A percentile compares a stretch with the other conserved stretches of the same genome.
These are phyloP conservation scores for Diaporthe velutina DNA, from an alignment of 2,329 filamentous ascomycete genomes.

Conservation along the genomic window DNA sequence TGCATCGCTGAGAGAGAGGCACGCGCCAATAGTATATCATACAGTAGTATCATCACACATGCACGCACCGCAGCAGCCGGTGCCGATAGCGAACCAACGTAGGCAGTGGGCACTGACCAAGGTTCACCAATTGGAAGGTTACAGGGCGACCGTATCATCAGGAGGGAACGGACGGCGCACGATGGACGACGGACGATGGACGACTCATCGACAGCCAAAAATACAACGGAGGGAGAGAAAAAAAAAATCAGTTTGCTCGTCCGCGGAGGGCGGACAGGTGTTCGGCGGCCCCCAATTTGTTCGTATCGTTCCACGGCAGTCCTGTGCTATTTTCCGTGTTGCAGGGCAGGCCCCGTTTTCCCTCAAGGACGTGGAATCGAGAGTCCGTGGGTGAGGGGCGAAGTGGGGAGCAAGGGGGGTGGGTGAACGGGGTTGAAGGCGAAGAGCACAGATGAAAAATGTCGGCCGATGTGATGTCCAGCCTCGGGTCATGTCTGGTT, in stretches of 20 bases:
- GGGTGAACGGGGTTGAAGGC: not conserved
- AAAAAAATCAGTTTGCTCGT: not conserved
- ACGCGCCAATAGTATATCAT: slow-evolving; percentile 2
- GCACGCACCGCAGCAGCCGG: not conserved
- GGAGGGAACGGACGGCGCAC: not conserved
- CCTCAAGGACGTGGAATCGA: not conserved
- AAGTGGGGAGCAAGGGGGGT: not conserved
- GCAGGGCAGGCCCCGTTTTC: slow-evolving; percentile 16
- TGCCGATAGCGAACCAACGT: not conserved
- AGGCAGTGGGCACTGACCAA: not conserved
- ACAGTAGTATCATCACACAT: slow-evolving; percentile 14
- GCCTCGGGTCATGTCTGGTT: not conserved
- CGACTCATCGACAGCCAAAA: slow-evolving; percentile 28
- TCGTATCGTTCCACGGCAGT: slow-evolving; percentile 13
- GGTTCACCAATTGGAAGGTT: not conserved
- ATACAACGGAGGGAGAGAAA: slow-evolving; percentile 5
- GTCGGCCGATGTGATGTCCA: slow-evolving; percentile 9
- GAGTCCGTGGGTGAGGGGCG: slow-evolving; percentile 26
- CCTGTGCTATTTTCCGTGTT: slow-evolving; percentile 15
- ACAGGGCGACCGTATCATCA: not conserved
- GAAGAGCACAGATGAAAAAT: slow-evolving; percentile 5
- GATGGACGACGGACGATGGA: not conserved
- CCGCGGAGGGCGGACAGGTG: not conserved
- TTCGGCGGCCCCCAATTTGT: slow-evolving; percentile 2
- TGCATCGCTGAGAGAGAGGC: slow-evolving; percentile 8